Evolutionary conservation across 2,329 filamentous ascomycete genomes (phyloP).

Genomic region (Fusarium duplospermum): DNA sequence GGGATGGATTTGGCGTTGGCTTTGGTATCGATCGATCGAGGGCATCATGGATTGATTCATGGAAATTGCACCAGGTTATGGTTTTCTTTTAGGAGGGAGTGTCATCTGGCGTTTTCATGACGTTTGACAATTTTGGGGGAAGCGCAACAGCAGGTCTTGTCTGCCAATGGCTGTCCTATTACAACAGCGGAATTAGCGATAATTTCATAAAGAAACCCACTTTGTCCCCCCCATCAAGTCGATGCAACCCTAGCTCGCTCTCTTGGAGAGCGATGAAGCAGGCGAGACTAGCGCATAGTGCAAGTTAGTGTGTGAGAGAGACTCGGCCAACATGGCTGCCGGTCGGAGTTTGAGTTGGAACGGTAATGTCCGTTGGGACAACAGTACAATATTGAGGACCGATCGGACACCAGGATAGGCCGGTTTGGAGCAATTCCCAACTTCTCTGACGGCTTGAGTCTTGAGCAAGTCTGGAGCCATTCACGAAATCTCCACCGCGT

Average conservation of each 20-base stretch:
- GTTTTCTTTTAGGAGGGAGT: conserved; percentile 3
- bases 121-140: conserved; percentile 7
- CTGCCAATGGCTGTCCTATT: conserved; percentile 27
- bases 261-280: background rate
- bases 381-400: conserved; percentile 37
- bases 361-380: conserved; percentile 37
- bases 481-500: conserved; percentile 25
- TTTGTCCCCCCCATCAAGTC: background rate
- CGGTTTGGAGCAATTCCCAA: conserved; percentile 3
- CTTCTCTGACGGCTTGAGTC: conserved; percentile 35
- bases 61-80: conserved; percentile 35
- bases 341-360: conserved; percentile 28
- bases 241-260: background rate
- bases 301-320: background rate
- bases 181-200: conserved; percentile 43
- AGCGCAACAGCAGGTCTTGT: conserved; percentile 11
- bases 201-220: conserved; percentile 27
- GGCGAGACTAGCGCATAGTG: conserved; percentile 9
- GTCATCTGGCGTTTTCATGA: conserved; percentile 26
- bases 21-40: conserved; percentile 14
- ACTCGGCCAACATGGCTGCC: conserved; percentile 6
- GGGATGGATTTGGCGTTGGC: conserved; percentile 33
- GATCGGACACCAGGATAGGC: conserved; percentile 6
- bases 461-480: conserved; percentile 5
- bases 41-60: conserved; percentile 14